These are phyloP conservation scores for Mycena sanguinolenta DNA, from an alignment of 768 basidiomycete species.

Conservation along the genomic window DNA sequence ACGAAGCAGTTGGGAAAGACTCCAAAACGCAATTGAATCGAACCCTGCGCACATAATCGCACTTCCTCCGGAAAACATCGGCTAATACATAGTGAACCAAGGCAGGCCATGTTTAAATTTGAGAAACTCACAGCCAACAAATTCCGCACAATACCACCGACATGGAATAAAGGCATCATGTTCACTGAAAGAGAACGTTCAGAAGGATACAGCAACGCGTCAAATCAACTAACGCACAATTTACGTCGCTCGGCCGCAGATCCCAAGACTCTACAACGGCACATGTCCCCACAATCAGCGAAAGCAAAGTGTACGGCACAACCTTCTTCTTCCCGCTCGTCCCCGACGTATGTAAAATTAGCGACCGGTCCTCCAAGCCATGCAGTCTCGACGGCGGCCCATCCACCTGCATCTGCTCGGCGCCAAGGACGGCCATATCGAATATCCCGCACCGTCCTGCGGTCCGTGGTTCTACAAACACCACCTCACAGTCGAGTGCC, in stretches of 20 bases:
- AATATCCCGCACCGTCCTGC: slow-evolving; percentile 56
- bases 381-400: slow-evolving; percentile 47
- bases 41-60: slow-evolving; percentile 69
- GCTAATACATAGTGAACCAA: slow-evolving; percentile 31
- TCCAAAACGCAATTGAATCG: slow-evolving; percentile 66
- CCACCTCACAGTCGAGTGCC: slow-evolving; percentile 54
- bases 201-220: too few species aligned
- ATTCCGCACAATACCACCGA: slow-evolving; percentile 71
- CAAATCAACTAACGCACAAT: slow-evolving; percentile 48
- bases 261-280: slow-evolving; percentile 60
- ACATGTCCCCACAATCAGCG: slow-evolving; percentile 60
- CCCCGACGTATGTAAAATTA: slow-evolving; percentile 71
- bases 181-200: slow-evolving; percentile 45
- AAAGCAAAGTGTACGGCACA: slow-evolving; percentile 60
- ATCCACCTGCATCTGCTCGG: slow-evolving; percentile 24
- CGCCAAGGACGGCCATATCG: slow-evolving; percentile 50
- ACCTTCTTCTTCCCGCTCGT: slow-evolving; percentile 70
- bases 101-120: not conserved
- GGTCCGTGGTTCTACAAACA: slow-evolving; percentile 50
- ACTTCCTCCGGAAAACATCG: slow-evolving; percentile 65
- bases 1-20: slow-evolving; percentile 49
- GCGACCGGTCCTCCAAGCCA: slow-evolving; percentile 58
- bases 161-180: slow-evolving; percentile 72
- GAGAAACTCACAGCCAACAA: slow-evolving; percentile 53
- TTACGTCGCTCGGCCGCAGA: slow-evolving; percentile 55